Evolutionary conservation across 179 eudicot genomes (phyloP).

Genomic region (Beta macrorhiza): DNA sequence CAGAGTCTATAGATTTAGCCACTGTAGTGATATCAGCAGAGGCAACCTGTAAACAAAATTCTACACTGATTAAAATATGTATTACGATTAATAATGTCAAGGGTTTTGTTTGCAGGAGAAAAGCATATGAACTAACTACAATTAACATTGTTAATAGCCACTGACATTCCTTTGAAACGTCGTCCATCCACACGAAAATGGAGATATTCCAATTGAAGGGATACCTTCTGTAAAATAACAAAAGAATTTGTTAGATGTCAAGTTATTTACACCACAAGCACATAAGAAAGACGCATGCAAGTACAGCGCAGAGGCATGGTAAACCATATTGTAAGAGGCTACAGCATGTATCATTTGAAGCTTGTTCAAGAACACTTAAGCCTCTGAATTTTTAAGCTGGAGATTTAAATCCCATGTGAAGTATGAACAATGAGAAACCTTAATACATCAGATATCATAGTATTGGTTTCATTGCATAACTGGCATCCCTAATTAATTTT

Average conservation of each 20-base stretch:
- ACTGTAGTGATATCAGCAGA: conserved; percentile 62
- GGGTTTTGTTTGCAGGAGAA: not conserved
- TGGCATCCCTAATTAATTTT: not conserved
- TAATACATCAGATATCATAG: not conserved
- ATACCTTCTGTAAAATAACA: conserved; percentile 73
- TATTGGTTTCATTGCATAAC: not conserved
- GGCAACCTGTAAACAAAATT: conserved; percentile 55
- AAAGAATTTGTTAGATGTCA: not conserved
- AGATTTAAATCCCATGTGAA: not conserved
- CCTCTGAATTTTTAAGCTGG: not conserved
- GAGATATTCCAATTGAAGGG: conserved; percentile 90
- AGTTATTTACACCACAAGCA: too few species aligned
- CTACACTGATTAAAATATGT: not conserved
- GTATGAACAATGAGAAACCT: not conserved
- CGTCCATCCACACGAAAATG: conserved; percentile 97
- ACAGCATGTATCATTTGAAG: not conserved
- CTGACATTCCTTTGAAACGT: conserved; percentile 79
- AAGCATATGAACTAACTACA: not conserved
- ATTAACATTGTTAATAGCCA: conserved; percentile 12
- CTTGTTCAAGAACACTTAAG: not conserved
- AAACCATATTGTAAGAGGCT: not conserved
- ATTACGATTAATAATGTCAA: not conserved
- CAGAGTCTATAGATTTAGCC: conserved; percentile 62
- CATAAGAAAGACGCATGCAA: not conserved
- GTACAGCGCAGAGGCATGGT: not conserved